Percentiles rank a stretch among this genome's conserved stretches.
These are phyloP conservation scores for Klebsormidium nitens DNA, from an alignment of 139 green algal genomes.

Conservation along the genomic window DNA sequence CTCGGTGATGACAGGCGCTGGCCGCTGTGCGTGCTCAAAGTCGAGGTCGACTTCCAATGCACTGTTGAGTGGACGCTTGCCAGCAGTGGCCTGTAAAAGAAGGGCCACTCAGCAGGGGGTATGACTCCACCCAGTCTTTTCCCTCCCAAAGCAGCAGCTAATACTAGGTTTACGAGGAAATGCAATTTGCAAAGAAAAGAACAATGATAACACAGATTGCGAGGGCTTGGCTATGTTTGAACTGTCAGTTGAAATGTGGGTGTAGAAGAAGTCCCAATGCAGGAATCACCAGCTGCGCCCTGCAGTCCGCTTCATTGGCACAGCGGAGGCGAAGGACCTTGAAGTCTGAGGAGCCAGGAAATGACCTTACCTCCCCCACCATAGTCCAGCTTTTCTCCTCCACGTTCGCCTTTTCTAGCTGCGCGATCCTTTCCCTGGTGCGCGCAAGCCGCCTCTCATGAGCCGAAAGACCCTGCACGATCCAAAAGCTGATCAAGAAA, in stretches of 20 bases:
- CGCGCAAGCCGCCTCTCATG: not conserved
- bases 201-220: no score
- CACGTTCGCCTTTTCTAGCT: slow-evolving; percentile 26
- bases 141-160: not conserved
- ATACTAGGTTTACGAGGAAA: slow-evolving; percentile 22
- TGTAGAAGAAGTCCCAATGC: not conserved
- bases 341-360: no score
- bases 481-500: no score
- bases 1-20: slow-evolving; percentile 71
- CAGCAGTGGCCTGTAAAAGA: slow-evolving; percentile 56
- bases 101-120: not conserved
- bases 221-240: no score
- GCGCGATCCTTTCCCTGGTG: not conserved
- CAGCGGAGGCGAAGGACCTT: not conserved
- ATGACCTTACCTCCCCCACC: slow-evolving; percentile 17
- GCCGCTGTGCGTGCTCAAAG: slow-evolving; percentile 76
- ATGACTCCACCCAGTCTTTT: not conserved
- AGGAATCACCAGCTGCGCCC: not conserved
- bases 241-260: no score
- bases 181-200: slow-evolving; percentile 7
- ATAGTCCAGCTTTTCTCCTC: slow-evolving; percentile 11
- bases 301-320: not conserved
- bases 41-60: slow-evolving; percentile 90
- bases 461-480: no score
- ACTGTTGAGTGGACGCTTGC: slow-evolving; percentile 71